These are phyloP conservation scores for Eragrostis nindensis DNA, from an alignment of 176 grass and related monocot species.

Conservation along the genomic window DNA sequence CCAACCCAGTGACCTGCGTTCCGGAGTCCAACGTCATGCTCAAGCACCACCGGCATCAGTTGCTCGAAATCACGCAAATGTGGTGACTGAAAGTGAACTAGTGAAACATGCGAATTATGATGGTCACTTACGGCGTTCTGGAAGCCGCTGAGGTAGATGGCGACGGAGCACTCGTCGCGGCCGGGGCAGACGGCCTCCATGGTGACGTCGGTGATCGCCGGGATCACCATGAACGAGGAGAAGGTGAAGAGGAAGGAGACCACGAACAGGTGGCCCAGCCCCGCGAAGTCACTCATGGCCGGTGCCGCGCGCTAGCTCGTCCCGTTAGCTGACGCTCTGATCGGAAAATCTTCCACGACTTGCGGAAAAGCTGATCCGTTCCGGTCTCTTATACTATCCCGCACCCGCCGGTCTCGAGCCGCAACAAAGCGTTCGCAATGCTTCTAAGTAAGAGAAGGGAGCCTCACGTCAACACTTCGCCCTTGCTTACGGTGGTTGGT, in stretches of 20 bases:
- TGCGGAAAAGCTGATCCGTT: not conserved
- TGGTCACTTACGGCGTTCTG: conserved; percentile 61
- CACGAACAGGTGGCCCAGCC: conserved; percentile 65
- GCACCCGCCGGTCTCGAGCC: not conserved
- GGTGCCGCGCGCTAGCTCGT: not conserved
- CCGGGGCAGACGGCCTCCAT: conserved; percentile 72
- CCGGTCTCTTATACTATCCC: conserved; percentile 32
- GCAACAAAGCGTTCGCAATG: conserved; percentile 20
- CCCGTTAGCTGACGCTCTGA: not conserved
- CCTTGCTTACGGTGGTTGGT: conserved; percentile 28
- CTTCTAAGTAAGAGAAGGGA: conserved; percentile 53
- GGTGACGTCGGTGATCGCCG: conserved; percentile 81
- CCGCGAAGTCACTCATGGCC: conserved; percentile 61
- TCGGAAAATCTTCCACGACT: not conserved
- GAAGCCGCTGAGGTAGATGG: conserved; percentile 87
- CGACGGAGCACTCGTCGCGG: conserved; percentile 70
- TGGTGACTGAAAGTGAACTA: too few relatives aligned
- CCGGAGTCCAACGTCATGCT: not conserved
- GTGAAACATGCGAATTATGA: not conserved
- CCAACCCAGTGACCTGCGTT: conserved; percentile 71
- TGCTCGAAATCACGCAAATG: not conserved
- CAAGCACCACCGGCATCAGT: not conserved
- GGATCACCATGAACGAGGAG: conserved; percentile 74
- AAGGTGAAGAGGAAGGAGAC: conserved; percentile 79
- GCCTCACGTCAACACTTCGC: not conserved